phyloP scores from a whole-genome alignment of 1,139 yeast species.

The Kazachstania sp. region DNA sequence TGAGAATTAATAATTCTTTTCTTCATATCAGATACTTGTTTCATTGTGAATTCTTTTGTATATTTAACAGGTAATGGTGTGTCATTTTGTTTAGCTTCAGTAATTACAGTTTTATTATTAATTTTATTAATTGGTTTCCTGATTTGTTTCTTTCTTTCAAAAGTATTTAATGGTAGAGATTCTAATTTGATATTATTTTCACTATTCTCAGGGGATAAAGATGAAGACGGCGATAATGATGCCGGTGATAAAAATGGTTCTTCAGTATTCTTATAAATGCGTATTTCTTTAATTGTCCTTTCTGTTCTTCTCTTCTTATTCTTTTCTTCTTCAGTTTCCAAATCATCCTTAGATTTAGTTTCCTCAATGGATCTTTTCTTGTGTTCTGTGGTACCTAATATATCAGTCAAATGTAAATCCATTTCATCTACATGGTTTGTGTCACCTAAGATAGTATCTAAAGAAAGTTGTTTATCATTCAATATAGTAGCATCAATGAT shows the following conservation, averaged over 20 bases:
- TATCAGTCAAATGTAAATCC: constrained; percentile 3
- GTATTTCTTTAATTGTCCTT: background rate
- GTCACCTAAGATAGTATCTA: constrained; percentile 21
- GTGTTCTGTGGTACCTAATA: background rate
- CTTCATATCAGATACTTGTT: constrained; percentile 22
- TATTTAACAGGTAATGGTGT: constrained; percentile 10
- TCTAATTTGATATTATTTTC: constrained; percentile 6
- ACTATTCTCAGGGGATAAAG: constrained; percentile 8
- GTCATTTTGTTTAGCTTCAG: constrained; percentile 1
- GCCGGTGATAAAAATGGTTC: constrained; percentile 19
- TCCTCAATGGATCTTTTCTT: constrained; percentile 1
- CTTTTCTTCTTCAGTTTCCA: background rate
- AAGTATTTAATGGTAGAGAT: background rate
- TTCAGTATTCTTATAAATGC: constrained; percentile 1
- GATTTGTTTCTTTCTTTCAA: background rate
- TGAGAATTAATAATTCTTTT: constrained; percentile 29
- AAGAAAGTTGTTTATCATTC: constrained; percentile 17
- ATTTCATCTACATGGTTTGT: constrained; percentile 7
- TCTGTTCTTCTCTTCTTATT: background rate
- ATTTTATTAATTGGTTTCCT: background rate
- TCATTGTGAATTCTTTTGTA: constrained; percentile 15
- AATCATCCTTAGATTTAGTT: background rate
- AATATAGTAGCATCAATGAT: constrained; percentile 11
- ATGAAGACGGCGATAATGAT: constrained; percentile 15
- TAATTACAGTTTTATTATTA: background rate